Base-by-base conservation (phyloP, 371 early-diverging fungal species). In the Mortierella sp. region DNA sequence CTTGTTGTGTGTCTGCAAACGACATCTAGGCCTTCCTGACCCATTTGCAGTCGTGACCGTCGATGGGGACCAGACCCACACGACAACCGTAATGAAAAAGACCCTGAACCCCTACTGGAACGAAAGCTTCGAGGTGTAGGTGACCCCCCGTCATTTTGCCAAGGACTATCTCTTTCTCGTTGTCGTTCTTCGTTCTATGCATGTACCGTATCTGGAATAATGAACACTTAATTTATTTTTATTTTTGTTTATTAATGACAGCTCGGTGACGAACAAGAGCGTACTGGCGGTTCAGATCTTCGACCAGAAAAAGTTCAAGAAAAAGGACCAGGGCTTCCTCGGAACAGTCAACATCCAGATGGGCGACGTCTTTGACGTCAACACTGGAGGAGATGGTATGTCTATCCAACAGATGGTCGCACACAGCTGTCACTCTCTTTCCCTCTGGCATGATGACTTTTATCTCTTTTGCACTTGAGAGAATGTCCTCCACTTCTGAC, bases 231-330 rank as follows among this genome's bases (percentile, higher is more conserved):
- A n/a, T n/a, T n/a, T n/a, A n/a, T n/a, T n/a, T n/a, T n/a, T n/a
- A n/a, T n/a, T n/a, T n/a, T n/a, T n/a, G n/a, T n/a, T n/a, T n/a
- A n/a, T n/a, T n/a, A n/a, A n/a, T n/a, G n/a, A n/a, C n/a, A n/a
- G n/a, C n/a, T n/a, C n/a, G n/a, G 95, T 94, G 14, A 91, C 89
- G 22, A 92, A 90, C 81, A 86, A 87, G 71, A 95, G 96, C 76
- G 93, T 96, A 14, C 90, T 98, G 70, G 93, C 97, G 2, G 94
- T 97, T 45, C 97, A 99, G 86, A 93, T 99, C 31, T 99, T 97
- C 89, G 99, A 99, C 87, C 97, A 97, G 87, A 92, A 94, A 83
- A 96, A 96, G 85, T 97, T 95, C 86, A 97, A 97, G 88, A 96
- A 95, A 90, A 94, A 92, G 83, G 93, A 94, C 74, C 98, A 98